phyloP scores from a whole-genome alignment of 768 basidiomycete genomes.

The Brasilioporus rufonigricans region DNA sequence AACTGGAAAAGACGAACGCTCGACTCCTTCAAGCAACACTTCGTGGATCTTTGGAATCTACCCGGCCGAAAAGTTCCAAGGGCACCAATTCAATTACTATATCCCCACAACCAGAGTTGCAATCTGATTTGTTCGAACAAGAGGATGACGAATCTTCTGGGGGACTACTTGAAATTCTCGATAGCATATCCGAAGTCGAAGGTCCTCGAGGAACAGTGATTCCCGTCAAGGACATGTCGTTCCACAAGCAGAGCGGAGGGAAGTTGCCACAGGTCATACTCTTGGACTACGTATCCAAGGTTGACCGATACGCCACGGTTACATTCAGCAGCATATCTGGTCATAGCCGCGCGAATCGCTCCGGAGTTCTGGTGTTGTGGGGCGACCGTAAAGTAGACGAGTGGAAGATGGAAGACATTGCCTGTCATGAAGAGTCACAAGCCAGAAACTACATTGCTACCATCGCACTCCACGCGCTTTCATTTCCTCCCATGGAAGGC shows the following conservation, averaged over 20 bases:
- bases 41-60: conserved; percentile 26
- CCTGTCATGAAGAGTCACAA: conserved; percentile 73
- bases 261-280: conserved; percentile 77
- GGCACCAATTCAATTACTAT: not conserved
- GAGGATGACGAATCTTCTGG: conserved; percentile 48
- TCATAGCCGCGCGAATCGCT: conserved; percentile 71
- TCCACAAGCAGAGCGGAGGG: conserved; percentile 83
- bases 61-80: not conserved
- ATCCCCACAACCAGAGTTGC: not conserved
- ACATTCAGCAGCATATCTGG: conserved; percentile 66
- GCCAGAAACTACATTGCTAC: conserved; percentile 91
- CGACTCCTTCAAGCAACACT: conserved; percentile 42
- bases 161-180: conserved; percentile 74
- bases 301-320: conserved; percentile 73
- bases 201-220: conserved; percentile 54
- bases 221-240: conserved; percentile 64
- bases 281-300: conserved; percentile 61
- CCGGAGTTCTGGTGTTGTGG: conserved; percentile 73
- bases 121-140: conserved; percentile 52
- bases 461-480: conserved; percentile 77
- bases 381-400: conserved; percentile 53
- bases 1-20: conserved; percentile 50
- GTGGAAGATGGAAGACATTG: conserved; percentile 84
- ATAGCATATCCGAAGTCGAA: conserved; percentile 58
- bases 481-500: conserved; percentile 59